A percentile compares a stretch with the other conserved stretches of the same genome.
phyloP scores from a whole-genome alignment of 129 eudicot genomes.

The Centella asiatica region DNA sequence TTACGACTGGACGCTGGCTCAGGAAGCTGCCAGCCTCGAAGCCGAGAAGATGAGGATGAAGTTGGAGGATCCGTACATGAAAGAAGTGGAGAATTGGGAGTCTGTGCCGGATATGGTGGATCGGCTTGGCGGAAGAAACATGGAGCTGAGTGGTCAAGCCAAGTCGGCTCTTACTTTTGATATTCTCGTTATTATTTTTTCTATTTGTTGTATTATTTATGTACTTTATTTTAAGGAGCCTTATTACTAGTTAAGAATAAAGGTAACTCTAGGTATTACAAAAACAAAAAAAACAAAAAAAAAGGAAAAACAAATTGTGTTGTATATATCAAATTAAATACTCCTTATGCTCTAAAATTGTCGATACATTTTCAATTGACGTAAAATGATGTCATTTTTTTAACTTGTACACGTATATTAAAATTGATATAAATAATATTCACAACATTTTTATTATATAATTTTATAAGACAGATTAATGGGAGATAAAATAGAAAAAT shows the following conservation, averaged over 20 bases:
- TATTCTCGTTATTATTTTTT: constrained; percentile 37
- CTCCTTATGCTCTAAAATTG: too few relatives aligned
- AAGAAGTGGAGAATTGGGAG: constrained; percentile 45
- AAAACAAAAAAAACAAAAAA: too few relatives aligned
- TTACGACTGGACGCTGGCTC: constrained; percentile 92
- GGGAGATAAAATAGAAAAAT: too few relatives aligned
- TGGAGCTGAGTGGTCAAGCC: constrained; percentile 78
- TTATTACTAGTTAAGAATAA: constrained; percentile 43
- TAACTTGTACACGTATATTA: too few relatives aligned
- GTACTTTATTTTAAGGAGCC: constrained; percentile 61
- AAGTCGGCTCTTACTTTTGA: constrained; percentile 85
- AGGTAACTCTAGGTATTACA: too few relatives aligned
- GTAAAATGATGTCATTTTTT: too few relatives aligned
- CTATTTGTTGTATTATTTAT: constrained; percentile 52
- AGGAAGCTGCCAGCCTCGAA: constrained; percentile 80
- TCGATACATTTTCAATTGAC: too few relatives aligned
- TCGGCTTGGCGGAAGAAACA: constrained; percentile 77
- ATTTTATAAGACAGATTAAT: too few relatives aligned
- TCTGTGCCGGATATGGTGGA: constrained; percentile 87
- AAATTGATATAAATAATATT: too few relatives aligned
- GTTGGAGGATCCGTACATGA: constrained; percentile 71
- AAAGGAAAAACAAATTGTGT: too few relatives aligned
- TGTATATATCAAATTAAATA: too few relatives aligned
- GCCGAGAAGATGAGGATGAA: constrained; percentile 79
- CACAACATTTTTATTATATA: too few relatives aligned